phyloP scores from a whole-genome alignment of 176 grass and related monocot species.

The Cenchrus americanus region DNA sequence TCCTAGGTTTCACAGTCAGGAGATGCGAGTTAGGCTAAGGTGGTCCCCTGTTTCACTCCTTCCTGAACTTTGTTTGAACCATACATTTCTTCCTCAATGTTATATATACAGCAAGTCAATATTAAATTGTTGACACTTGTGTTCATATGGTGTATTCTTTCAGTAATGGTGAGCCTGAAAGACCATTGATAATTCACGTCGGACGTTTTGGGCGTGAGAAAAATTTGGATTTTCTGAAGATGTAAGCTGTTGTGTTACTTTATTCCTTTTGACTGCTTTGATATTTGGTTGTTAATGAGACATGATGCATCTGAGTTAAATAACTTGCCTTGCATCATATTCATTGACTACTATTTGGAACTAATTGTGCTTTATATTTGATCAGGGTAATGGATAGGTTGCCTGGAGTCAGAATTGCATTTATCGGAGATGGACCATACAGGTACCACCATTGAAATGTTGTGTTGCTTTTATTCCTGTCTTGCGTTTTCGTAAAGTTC shows the following conservation, averaged over 20 bases:
- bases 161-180: slow-evolving; percentile 81
- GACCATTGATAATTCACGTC: slow-evolving; percentile 86
- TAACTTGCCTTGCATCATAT: not conserved
- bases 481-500: not conserved
- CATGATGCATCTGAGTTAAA: not conserved
- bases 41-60: slow-evolving; percentile 12
- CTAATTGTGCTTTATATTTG: slow-evolving; percentile 28
- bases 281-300: not conserved
- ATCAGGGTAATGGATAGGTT: slow-evolving; percentile 92
- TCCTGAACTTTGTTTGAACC: not conserved
- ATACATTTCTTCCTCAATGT: slow-evolving; percentile 1
- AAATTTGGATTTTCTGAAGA: slow-evolving; percentile 91
- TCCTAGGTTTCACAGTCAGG: slow-evolving; percentile 68
- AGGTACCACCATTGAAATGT: slow-evolving; percentile 36
- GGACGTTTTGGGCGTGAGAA: slow-evolving; percentile 91
- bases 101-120: not conserved
- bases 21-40: slow-evolving; percentile 79
- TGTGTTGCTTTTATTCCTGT: not conserved
- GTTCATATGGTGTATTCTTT: slow-evolving; percentile 41
- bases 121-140: slow-evolving; percentile 7
- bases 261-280: not conserved
- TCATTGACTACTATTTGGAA: not conserved
- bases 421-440: slow-evolving; percentile 91
- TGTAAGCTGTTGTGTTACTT: slow-evolving; percentile 41
- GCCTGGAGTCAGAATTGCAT: slow-evolving; percentile 87